A percentile compares a stretch with the other conserved stretches of the same genome.
These are phyloP conservation scores for Leccinum fibrillosum DNA, from an alignment of 768 basidiomycete species.

Conservation along the genomic window DNA sequence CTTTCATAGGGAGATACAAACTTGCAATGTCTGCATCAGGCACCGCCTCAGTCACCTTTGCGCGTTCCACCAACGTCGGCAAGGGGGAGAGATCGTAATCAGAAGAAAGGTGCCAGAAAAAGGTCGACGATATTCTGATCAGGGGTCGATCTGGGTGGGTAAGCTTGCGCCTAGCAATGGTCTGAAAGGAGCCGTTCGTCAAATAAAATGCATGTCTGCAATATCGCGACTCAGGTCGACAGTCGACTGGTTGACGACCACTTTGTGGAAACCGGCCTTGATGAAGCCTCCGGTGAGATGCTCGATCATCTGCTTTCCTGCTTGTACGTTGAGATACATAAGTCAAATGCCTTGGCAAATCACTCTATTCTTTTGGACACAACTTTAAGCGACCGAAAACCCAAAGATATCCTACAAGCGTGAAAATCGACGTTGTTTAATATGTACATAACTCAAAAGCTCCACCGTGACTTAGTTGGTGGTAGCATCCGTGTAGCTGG, in stretches of 20 bases:
- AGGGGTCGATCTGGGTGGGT: conserved; percentile 73
- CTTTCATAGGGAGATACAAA: conserved; percentile 72
- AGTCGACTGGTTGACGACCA: conserved; percentile 83
- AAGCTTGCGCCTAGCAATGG: conserved; percentile 56
- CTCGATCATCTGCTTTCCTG: conserved; percentile 87
- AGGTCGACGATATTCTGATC: conserved; percentile 94
- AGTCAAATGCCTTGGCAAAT: not conserved
- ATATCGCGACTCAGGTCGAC: conserved; percentile 47
- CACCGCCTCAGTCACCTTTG: conserved; percentile 43
- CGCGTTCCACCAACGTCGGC: conserved; percentile 47
- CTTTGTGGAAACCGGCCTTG: conserved; percentile 93
- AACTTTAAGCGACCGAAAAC: not conserved
- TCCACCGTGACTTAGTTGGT: conserved; percentile 21
- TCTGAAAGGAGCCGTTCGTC: conserved; percentile 35
- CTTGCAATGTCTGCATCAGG: conserved; percentile 22
- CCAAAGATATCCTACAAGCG: not conserved
- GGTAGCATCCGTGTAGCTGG: conserved; percentile 28
- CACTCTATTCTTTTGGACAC: conserved; percentile 3
- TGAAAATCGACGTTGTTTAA: not conserved
- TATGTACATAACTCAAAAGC: not conserved
- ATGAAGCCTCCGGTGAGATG: conserved; percentile 81
- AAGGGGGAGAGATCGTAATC: conserved; percentile 76
- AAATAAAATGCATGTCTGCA: not conserved
- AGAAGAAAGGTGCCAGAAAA: conserved; percentile 93
- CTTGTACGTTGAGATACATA: conserved; percentile 55